Conservation (phyloP, 2,329 filamentous ascomycete species). For the Arthrobotrys musiformis region DNA sequence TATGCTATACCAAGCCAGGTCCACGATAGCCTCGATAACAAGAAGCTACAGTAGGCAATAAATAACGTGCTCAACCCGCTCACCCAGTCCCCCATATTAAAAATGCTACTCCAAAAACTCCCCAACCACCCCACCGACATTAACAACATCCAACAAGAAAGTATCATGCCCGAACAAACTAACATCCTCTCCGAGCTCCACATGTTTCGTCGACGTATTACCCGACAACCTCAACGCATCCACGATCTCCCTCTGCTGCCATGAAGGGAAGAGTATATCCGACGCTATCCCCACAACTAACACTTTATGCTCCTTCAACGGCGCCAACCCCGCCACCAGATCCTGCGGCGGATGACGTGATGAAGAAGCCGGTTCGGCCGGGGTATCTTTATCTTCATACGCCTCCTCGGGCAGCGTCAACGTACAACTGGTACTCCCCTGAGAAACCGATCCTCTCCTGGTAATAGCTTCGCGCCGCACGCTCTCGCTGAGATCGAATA, state of each 20-base stretch:
- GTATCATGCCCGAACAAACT: constrained; percentile 97
- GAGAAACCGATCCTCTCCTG: too few species aligned
- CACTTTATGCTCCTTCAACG: constrained; percentile 79
- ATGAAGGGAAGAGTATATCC: constrained; percentile 95
- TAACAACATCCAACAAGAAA: constrained; percentile 89
- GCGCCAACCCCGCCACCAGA: constrained; percentile 77
- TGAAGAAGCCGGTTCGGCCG: constrained; percentile 66
- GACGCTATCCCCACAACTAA: constrained; percentile 94
- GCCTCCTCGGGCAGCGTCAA: constrained; percentile 83
- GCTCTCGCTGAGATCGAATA: constrained; percentile 86
- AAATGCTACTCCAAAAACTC: constrained; percentile 75
- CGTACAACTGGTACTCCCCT: constrained; percentile 70
- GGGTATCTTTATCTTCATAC: constrained; percentile 78
- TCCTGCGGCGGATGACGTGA: constrained; percentile 75
- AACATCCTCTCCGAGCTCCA: constrained; percentile 92
- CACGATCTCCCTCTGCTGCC: constrained; percentile 96
- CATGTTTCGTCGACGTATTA: constrained; percentile 74
- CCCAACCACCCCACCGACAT: constrained; percentile 85
- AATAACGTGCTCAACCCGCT: not conserved
- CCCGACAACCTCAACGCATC: constrained; percentile 84
- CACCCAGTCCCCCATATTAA: not conserved
- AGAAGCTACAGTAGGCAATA: not conserved
- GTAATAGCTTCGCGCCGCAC: constrained; percentile 73
- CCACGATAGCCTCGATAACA: too few species aligned
- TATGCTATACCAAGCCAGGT: too few species aligned